phyloP scores from a whole-genome alignment of 768 basidiomycete genomes.

The Tricholoma furcatifolium region DNA sequence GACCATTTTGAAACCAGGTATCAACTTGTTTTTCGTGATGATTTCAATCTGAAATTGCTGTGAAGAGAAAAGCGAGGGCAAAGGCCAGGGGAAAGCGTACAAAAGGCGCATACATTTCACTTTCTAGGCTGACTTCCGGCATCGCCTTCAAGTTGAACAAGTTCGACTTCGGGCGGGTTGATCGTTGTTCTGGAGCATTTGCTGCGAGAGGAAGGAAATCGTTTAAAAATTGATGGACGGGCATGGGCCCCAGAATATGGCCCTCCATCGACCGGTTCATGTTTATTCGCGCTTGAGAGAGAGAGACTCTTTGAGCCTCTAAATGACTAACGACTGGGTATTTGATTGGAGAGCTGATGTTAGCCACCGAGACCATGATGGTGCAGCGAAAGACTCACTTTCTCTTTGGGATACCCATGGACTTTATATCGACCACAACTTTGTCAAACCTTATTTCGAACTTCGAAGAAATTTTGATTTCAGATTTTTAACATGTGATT shows the following conservation, averaged over 20 bases:
- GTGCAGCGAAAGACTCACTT: too few species aligned
- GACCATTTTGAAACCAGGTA: constrained; percentile 11
- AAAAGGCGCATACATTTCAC: constrained; percentile 3
- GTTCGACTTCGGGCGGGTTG: not conserved
- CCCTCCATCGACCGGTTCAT: not conserved
- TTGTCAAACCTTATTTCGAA: too few species aligned
- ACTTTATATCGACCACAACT: too few species aligned
- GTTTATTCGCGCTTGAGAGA: too few species aligned
- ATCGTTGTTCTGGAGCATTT: too few species aligned
- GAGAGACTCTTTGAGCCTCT: too few species aligned
- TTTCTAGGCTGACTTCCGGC: not conserved
- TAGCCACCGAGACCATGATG: too few species aligned
- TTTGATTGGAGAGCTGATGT: too few species aligned
- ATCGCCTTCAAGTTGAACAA: not conserved
- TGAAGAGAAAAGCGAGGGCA: not conserved
- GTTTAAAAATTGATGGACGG: constrained; percentile 1
- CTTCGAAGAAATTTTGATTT: too few species aligned
- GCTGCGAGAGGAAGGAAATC: constrained; percentile 1
- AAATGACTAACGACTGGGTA: too few species aligned
- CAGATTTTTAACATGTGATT: too few species aligned
- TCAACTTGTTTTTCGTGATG: constrained; percentile 1
- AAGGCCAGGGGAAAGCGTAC: not conserved
- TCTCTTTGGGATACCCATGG: too few species aligned
- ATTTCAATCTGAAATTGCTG: not conserved
- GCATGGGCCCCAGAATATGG: constrained; percentile 7